A percentile compares a stretch with the other conserved stretches of the same genome.
phyloP scores from a whole-genome alignment of 495 filamentous ascomycete species.

The Xylaria telfairii region DNA sequence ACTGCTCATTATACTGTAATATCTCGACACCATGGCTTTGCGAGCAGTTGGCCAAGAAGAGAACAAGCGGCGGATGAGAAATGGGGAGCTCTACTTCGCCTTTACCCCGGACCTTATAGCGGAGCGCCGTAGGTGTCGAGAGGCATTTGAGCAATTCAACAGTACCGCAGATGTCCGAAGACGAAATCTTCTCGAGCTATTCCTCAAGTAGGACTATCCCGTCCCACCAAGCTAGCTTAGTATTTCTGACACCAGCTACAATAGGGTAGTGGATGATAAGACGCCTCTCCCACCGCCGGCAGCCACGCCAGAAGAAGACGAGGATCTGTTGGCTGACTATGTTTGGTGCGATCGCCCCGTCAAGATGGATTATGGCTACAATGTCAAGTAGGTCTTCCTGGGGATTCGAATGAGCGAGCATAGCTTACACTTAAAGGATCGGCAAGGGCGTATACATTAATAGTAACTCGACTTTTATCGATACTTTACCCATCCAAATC shows the following conservation, averaged over 20 bases:
- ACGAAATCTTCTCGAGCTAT: constrained; percentile 68
- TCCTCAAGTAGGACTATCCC: constrained; percentile 67
- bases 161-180: constrained; percentile 61
- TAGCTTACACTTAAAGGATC: constrained; percentile 43
- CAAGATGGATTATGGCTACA: constrained; percentile 76
- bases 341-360: constrained; percentile 78
- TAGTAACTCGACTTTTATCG: constrained; percentile 74
- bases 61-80: constrained; percentile 55
- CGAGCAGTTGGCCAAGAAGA: constrained; percentile 34
- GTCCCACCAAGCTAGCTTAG: not conserved
- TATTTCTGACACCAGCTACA: constrained; percentile 3
- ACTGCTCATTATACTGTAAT: not conserved
- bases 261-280: constrained; percentile 64
- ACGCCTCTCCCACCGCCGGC: constrained; percentile 65
- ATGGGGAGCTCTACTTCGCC: constrained; percentile 59
- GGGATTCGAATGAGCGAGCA: not conserved
- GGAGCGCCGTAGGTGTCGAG: constrained; percentile 63
- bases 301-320: constrained; percentile 62
- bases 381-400: constrained; percentile 56
- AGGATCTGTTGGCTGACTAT: constrained; percentile 61
- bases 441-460: constrained; percentile 78
- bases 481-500: constrained; percentile 78
- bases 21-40: constrained; percentile 20
- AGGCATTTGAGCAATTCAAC: constrained; percentile 69
- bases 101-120: constrained; percentile 55